Conservation (phyloP, 768 basidiomycete species). For the Crassisporium funariophilum region DNA sequence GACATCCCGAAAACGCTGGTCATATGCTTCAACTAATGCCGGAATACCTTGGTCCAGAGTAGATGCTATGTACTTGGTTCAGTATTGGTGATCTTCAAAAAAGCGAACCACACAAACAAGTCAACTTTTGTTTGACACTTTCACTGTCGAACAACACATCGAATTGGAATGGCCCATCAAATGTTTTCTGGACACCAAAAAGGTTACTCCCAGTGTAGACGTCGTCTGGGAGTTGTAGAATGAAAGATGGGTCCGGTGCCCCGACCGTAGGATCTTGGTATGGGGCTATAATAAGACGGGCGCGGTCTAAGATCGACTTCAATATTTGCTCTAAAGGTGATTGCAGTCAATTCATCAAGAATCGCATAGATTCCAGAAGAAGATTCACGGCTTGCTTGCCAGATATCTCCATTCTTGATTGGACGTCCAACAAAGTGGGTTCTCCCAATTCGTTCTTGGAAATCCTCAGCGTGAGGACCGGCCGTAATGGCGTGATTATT, state of each 20-base stretch:
- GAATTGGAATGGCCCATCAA: constrained; percentile 84
- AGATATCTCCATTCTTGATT: constrained; percentile 64
- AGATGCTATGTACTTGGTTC: constrained; percentile 45
- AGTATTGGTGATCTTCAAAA: background rate
- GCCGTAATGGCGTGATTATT: constrained; percentile 53
- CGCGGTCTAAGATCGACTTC: constrained; percentile 59
- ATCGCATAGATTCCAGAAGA: background rate
- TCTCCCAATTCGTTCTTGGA: constrained; percentile 64
- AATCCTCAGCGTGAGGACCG: constrained; percentile 60
- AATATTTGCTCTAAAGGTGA: constrained; percentile 56
- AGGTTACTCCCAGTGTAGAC: constrained; percentile 74
- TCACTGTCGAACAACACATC: constrained; percentile 87
- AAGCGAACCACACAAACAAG: constrained; percentile 46
- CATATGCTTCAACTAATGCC: constrained; percentile 61
- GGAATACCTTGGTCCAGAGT: constrained; percentile 71
- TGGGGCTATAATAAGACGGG: constrained; percentile 52
- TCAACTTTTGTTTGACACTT: constrained; percentile 64
- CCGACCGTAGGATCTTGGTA: constrained; percentile 52
- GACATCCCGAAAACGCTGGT: constrained; percentile 62
- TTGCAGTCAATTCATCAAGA: background rate
- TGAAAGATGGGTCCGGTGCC: constrained; percentile 78
- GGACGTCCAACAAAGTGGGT: constrained; percentile 70
- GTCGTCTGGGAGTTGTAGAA: constrained; percentile 78
- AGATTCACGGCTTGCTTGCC: constrained; percentile 81
- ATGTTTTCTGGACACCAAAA: constrained; percentile 84